Percentiles rank a stretch among this genome's conserved stretches.
phyloP scores from a whole-genome alignment of 495 filamentous ascomycete genomes.

The Amorphotheca resinae region DNA sequence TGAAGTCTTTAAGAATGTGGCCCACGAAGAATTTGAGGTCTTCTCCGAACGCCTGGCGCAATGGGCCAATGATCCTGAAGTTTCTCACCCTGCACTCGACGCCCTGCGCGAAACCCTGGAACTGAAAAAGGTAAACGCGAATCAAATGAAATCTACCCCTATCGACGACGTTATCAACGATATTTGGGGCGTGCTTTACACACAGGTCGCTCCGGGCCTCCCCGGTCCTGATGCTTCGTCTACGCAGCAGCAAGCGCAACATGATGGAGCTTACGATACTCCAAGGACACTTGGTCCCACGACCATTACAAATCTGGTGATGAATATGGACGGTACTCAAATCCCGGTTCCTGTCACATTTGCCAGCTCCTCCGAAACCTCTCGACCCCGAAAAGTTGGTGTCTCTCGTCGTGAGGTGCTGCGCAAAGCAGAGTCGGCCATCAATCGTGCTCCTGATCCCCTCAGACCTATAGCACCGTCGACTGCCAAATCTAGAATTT shows the following conservation, averaged over 20 bases:
- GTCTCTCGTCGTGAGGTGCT: constrained; percentile 52
- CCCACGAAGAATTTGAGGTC: constrained; percentile 65
- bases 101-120: constrained; percentile 75
- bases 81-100: constrained; percentile 43
- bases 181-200: constrained; percentile 70
- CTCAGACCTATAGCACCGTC: constrained; percentile 25
- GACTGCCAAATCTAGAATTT: constrained; percentile 22
- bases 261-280: constrained; percentile 10
- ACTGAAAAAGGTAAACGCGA: constrained; percentile 79
- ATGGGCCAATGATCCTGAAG: constrained; percentile 29
- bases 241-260: constrained; percentile 18
- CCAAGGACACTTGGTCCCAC: constrained; percentile 25
- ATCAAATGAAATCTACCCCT: constrained; percentile 66
- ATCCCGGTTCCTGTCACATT: constrained; percentile 15
- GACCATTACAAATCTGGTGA: constrained; percentile 43
- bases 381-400: constrained; percentile 37
- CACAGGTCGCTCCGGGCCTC: constrained; percentile 30
- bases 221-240: constrained; percentile 16
- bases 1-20: constrained; percentile 65
- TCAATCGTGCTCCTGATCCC: constrained; percentile 23
- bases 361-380: constrained; percentile 8
- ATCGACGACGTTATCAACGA: constrained; percentile 89
- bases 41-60: constrained; percentile 36
- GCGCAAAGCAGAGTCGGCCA: constrained; percentile 46
- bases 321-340: constrained; percentile 22